These are phyloP conservation scores for Coemansia sp. DNA, from an alignment of 371 early-diverging fungal genomes.

Conservation along the genomic window DNA sequence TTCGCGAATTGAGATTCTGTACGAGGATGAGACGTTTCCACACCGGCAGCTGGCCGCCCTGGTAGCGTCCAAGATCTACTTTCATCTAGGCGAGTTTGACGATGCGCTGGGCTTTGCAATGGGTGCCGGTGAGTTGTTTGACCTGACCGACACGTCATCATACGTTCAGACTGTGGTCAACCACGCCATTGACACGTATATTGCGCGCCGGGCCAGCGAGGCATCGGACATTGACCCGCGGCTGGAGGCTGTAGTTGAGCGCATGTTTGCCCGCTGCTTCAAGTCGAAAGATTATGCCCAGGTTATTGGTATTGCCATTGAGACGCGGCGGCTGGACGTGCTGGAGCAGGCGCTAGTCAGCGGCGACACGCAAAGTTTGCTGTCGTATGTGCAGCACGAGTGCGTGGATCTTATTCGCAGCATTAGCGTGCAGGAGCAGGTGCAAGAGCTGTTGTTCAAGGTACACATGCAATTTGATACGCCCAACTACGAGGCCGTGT, in stretches of 20 bases:
- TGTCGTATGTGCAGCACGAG: conserved; percentile 80
- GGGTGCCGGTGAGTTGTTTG: conserved; percentile 89
- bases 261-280: conserved; percentile 91
- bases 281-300: conserved; percentile 84
- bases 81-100: conserved; percentile 89
- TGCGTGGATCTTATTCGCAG: conserved; percentile 52
- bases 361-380: conserved; percentile 67
- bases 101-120: conserved; percentile 93
- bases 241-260: conserved; percentile 84
- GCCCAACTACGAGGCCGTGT: conserved; percentile 88
- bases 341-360: conserved; percentile 75
- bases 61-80: conserved; percentile 89
- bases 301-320: conserved; percentile 92
- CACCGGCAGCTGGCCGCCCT: conserved; percentile 89
- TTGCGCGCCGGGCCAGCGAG: conserved; percentile 63
- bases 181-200: conserved; percentile 93
- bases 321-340: conserved; percentile 85
- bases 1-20: conserved; percentile 92
- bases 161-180: conserved; percentile 93
- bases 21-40: conserved; percentile 83
- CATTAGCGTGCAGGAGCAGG: conserved; percentile 82
- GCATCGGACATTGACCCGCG: conserved; percentile 65
- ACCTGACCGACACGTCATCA: conserved; percentile 73
- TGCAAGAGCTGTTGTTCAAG: conserved; percentile 69
- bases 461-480: conserved; percentile 73